Evolutionary conservation across 805 yeast species (phyloP).

Genomic region (Ogataea methanolica): DNA sequence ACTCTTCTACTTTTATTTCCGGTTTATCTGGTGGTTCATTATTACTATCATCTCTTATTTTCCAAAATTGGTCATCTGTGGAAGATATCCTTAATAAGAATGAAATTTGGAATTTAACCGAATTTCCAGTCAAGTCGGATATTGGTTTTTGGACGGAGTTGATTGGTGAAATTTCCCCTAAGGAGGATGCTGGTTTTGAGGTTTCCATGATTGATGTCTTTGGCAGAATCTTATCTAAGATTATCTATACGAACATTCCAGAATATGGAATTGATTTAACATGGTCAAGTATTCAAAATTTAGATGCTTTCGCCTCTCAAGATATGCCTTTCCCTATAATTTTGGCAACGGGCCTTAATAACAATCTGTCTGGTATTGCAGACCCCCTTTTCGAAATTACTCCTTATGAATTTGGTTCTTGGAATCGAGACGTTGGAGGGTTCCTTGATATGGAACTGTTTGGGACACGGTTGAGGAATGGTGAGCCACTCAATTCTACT

Average conservation of each 20-base stretch:
- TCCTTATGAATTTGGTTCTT: slow-evolving; percentile 77
- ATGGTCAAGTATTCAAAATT: slow-evolving; percentile 51
- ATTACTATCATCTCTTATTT: slow-evolving; percentile 60
- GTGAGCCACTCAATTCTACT: slow-evolving; percentile 39
- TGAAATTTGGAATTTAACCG: slow-evolving; percentile 62
- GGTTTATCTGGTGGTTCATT: slow-evolving; percentile 82
- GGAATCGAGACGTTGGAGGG: slow-evolving; percentile 66
- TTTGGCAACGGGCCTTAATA: slow-evolving; percentile 52
- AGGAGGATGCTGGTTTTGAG: slow-evolving; percentile 54
- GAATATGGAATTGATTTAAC: slow-evolving; percentile 55
- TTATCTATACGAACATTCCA: slow-evolving; percentile 55
- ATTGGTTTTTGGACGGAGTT: slow-evolving; percentile 46
- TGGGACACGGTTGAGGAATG: slow-evolving; percentile 59
- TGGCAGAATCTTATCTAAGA: slow-evolving; percentile 66
- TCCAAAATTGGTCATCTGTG: slow-evolving; percentile 67
- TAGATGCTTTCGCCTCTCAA: slow-evolving; percentile 51
- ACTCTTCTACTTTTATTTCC: slow-evolving; percentile 63
- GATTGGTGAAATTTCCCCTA: slow-evolving; percentile 42
- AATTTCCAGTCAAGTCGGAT: slow-evolving; percentile 51
- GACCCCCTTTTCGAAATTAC: slow-evolving; percentile 56
- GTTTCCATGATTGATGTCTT: slow-evolving; percentile 64
- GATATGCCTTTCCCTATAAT: slow-evolving; percentile 69
- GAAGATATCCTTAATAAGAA: slow-evolving; percentile 41
- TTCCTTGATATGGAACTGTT: slow-evolving; percentile 62
- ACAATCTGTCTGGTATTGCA: slow-evolving; percentile 45